Conservation (phyloP, 78 protist genomes). For the Ministeria vibrans region DNA sequence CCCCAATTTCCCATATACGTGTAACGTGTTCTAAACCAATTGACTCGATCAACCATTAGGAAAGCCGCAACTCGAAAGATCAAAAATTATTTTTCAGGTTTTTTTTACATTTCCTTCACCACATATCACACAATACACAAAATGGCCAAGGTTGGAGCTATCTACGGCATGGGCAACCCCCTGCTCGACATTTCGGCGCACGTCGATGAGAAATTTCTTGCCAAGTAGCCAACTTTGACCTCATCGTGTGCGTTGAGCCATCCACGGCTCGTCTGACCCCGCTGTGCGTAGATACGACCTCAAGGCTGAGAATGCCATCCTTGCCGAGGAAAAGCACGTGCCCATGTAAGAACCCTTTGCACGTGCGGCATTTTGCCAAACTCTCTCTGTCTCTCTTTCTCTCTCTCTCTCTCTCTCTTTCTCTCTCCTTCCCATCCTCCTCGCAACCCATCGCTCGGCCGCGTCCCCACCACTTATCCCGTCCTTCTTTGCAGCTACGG, state of each 20-base stretch:
- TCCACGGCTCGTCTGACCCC: no score
- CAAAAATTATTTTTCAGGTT: no score
- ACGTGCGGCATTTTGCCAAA: neutral
- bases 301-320: constrained; percentile 67
- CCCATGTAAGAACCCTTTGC: constrained; percentile 55
- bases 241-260: neutral
- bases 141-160: no score
- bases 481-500: constrained; percentile 34
- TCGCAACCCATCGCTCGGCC: neutral
- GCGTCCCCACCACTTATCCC: neutral
- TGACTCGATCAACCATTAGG: no score
- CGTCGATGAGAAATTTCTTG: constrained; percentile 50
- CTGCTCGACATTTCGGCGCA: constrained; percentile 75
- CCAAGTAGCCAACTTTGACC: constrained; percentile 18
- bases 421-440: neutral
- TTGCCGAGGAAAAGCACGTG: constrained; percentile 82
- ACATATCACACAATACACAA: no score
- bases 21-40: no score
- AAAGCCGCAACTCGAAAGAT: no score
- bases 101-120: no score
- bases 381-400: neutral
- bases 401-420: neutral
- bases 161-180: constrained; percentile 69
- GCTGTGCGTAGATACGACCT: constrained; percentile 71
- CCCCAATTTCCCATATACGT: no score